Conservation (phyloP, 179 eudicot genomes). For the Heliamphora pulchella region DNA sequence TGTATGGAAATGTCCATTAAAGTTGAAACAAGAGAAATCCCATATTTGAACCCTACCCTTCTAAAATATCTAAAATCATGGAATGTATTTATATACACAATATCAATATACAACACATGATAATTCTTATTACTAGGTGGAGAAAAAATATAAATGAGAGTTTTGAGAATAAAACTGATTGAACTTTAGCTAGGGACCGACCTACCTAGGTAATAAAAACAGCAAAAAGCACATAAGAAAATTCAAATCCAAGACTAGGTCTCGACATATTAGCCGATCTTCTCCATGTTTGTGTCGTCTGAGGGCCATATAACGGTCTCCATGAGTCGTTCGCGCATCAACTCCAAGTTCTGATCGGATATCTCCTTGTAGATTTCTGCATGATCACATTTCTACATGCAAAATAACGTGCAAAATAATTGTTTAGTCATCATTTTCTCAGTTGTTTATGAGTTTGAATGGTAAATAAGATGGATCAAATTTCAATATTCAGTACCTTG, state of each 20-base stretch:
- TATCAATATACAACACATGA: not conserved
- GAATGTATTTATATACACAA: conserved; percentile 1
- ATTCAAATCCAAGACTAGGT: not conserved
- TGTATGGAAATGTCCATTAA: not conserved
- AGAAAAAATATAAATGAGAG: conserved; percentile 7
- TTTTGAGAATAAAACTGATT: not conserved
- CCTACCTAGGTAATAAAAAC: not conserved
- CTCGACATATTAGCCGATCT: conserved; percentile 31
- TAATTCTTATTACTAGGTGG: conserved; percentile 10
- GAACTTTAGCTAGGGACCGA: not conserved
- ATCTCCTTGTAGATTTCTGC: conserved; percentile 71
- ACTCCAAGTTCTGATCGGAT: conserved; percentile 79
- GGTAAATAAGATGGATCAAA: not conserved
- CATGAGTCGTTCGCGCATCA: conserved; percentile 89
- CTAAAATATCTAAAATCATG: not conserved
- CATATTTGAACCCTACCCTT: not conserved
- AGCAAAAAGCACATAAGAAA: not conserved
- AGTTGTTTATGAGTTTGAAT: not conserved
- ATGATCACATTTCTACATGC: conserved; percentile 74
- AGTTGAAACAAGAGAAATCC: not conserved
- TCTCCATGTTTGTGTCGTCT: conserved; percentile 70
- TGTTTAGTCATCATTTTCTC: not conserved
- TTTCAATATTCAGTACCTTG: conserved; percentile 41
- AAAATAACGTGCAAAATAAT: not conserved
- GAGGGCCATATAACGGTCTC: conserved; percentile 90